Evolutionary conservation across 805 yeast species (phyloP), one percentile per base, ranked within the genome.

Genomic region (Brettanomyces nanus): DNA sequence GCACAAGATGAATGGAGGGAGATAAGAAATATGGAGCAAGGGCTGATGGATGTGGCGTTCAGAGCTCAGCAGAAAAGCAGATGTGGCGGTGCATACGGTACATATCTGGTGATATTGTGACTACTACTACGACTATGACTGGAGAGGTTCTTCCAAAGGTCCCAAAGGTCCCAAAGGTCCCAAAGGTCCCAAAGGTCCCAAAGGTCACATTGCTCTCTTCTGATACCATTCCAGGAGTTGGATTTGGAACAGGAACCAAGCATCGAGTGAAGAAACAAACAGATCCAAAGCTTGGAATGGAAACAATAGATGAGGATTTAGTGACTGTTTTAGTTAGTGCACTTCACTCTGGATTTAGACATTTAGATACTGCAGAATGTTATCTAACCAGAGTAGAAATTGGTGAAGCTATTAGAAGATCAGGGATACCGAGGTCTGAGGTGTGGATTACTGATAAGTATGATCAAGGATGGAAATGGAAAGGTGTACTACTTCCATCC

Each of bases 311-410:
- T 35, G 63, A 67, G 20, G 64, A 57, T 6, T 58, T 78, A 29
- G 74, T 70, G 4, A 63, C 67, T 5, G 66, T 73, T 17, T 45
- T 77, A 21, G 42, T 54, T 5, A 51, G 54, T 21, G 78, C 85
- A 2, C 50, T 80, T 18, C 58, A 67, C 2, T 52, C 55, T 13
- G 81, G 82, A 0, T 75, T 71, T 55, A 66, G 58, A 33, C 85
- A 78, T 53, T 56, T 80, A 32, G 87, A 80, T 50, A 75, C 81
- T 6, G 86, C 86, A 1, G 84, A 80, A 46, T 60, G 66, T n/a
- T 80, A 80, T 55, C 66, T 72, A 18, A 80, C 85, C 3, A 74
- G 75, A 42, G 52, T 51, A 1, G 86, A 79, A 51, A 69, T 78
- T 33, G 81, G 77, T 9, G 65, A 53, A 28, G 85, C 79, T 0